Conservation (phyloP, 306 rosid genomes). For the Quercus agrifolia region DNA sequence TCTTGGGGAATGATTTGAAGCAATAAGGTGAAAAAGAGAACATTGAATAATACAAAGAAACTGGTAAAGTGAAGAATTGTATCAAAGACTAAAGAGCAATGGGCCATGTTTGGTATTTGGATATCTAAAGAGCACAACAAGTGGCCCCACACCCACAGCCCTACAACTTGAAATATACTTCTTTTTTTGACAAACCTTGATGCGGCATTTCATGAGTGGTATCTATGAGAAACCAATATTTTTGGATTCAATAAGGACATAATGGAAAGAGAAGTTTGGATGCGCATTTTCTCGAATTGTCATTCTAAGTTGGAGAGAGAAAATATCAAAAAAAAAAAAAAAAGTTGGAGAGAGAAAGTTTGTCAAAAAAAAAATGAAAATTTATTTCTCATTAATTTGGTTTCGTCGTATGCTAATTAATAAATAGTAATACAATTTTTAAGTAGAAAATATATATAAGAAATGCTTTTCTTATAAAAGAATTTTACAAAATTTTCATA, state of each 20-base stretch:
- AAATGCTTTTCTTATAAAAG: too few species aligned
- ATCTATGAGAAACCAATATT: conserved; percentile 34
- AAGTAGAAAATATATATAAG: too few species aligned
- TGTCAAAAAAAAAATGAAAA: not conserved
- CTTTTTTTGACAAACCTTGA: conserved; percentile 36
- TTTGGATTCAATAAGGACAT: conserved; percentile 52
- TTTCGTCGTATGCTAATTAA: not conserved
- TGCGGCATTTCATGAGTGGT: conserved; percentile 43
- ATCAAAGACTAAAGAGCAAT: conserved; percentile 31
- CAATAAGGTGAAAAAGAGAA: conserved; percentile 37
- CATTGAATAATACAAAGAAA: conserved; percentile 48
- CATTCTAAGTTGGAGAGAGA: conserved; percentile 5
- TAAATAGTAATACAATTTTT: not conserved
- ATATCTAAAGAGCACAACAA: conserved; percentile 40
- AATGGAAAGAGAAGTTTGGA: conserved; percentile 38
- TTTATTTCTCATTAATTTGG: conserved; percentile 4
- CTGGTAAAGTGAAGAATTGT: conserved; percentile 41
- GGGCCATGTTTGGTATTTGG: conserved; percentile 49
- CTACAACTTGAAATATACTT: conserved; percentile 17
- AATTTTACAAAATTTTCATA: too few species aligned
- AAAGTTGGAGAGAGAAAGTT: not conserved
- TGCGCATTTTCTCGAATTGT: conserved; percentile 21
- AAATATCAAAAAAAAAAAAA: not conserved
- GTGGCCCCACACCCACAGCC: conserved; percentile 35
- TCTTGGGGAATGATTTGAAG: conserved; percentile 59